Percentiles rank a stretch among this genome's conserved stretches.
phyloP scores from a whole-genome alignment of 805 yeast species.

The Clavispora asparagi region DNA sequence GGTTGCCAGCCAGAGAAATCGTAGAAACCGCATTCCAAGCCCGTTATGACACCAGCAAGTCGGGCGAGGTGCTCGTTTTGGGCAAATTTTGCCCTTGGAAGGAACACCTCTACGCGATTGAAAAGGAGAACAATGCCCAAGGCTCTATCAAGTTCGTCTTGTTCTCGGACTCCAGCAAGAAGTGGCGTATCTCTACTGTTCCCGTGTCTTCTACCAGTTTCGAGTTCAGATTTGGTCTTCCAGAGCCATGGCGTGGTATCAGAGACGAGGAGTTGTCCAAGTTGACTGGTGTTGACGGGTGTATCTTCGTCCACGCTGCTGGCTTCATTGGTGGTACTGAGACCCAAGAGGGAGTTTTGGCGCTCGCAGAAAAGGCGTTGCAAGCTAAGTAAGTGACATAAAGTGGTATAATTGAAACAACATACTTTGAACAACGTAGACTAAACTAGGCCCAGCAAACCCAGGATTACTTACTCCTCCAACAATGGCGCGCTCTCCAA shows the following conservation, averaged over 20 bases:
- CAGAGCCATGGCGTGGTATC: slow-evolving; percentile 91
- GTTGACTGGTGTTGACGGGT: slow-evolving; percentile 75
- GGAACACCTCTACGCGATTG: slow-evolving; percentile 77
- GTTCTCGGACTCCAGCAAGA: slow-evolving; percentile 65
- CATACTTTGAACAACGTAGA: background rate
- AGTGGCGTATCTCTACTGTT: slow-evolving; percentile 90
- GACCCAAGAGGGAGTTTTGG: slow-evolving; percentile 69
- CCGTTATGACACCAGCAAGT: slow-evolving; percentile 56
- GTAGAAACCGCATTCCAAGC: slow-evolving; percentile 65
- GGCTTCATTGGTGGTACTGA: slow-evolving; percentile 96
- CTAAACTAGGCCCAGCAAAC: background rate
- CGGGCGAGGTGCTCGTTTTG: slow-evolving; percentile 72
- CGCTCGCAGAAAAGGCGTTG: slow-evolving; percentile 53
- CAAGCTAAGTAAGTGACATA: slow-evolving; percentile 2
- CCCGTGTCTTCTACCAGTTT: slow-evolving; percentile 76
- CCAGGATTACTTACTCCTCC: slow-evolving; percentile 4
- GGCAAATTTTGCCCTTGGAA: slow-evolving; percentile 91
- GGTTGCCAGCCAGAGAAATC: slow-evolving; percentile 84
- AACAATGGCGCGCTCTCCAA: slow-evolving; percentile 16
- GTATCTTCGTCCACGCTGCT: slow-evolving; percentile 91
- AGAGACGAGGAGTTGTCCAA: slow-evolving; percentile 79
- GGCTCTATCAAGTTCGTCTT: slow-evolving; percentile 69
- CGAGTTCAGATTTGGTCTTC: slow-evolving; percentile 80
- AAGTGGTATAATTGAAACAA: background rate
- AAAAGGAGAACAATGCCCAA: slow-evolving; percentile 50